Evolutionary conservation across 805 yeast species (phyloP), one percentile per base, ranked within the genome.

Genomic region (Candida andamanensis): DNA sequence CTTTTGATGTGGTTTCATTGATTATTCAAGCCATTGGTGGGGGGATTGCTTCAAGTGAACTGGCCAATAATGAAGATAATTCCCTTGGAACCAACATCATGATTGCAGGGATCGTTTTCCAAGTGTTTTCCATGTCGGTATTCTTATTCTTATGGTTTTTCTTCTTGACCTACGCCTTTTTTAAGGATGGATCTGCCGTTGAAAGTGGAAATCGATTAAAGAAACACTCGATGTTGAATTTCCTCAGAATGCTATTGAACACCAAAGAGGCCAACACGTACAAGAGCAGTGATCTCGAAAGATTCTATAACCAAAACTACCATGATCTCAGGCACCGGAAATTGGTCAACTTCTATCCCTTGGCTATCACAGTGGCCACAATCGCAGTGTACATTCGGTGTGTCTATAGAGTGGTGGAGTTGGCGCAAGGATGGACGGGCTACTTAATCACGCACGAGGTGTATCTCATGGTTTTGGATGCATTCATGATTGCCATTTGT

Each of bases 1-100:
- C 52, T 3, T 41, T 50, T 27, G 69, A 62, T 35, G 53, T 62
- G 7, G 18, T 56, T 5, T 53, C 63, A 4, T 47, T 62, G 17
- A 29, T 58, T 8, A 44, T 62, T 21, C 69, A 62, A 39, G 66
- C 61, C 6, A 42, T 41, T n/a, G 67, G 63, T n/a, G 69, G 69
- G 6, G 67, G 55, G 12, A 52, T 52, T 33, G 53, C 61, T 9
- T 39, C 59, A 5, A 31, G 33, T 18, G 56, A 56, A 1, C 40
- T 52, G 6, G 25, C 39, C 14, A 26, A 43, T 11, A 42, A 44
- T 20, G 31, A 42, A 23, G 44, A 47, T 32, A 30, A 56, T 2
- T 15, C 26, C 0, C 50, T 54, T 3, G 69, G 67, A 12, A 53
- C 56, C 7, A 29, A 52, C 34, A 43, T 50, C 18, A 62, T 62